Conservation (phyloP, 192 early-diverging fungal genomes). For the Rhizophagus prolifer region DNA sequence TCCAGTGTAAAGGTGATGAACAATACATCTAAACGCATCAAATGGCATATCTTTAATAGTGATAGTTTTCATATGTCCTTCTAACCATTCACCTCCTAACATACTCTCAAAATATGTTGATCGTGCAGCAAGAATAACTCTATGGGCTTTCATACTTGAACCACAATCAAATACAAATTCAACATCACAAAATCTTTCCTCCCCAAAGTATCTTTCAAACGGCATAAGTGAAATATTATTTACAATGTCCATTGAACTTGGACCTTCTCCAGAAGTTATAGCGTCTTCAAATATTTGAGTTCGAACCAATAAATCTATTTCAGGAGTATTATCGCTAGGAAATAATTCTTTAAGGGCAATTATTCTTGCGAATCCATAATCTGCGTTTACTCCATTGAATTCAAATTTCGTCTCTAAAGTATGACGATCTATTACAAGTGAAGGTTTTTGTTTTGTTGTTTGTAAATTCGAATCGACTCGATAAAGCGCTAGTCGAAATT, state of each 20-base stretch:
- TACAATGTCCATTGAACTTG: slow-evolving; percentile 2
- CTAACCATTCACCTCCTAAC: slow-evolving; percentile 17
- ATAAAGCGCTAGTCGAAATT: slow-evolving; percentile 1
- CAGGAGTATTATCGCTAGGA: not conserved
- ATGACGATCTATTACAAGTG: not conserved
- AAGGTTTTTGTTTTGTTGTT: not conserved
- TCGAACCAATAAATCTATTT: slow-evolving; percentile 14
- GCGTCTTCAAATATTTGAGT: not conserved
- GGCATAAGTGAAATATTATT: not conserved
- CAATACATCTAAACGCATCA: slow-evolving; percentile 1
- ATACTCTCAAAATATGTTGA: slow-evolving; percentile 19
- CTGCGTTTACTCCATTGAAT: not conserved
- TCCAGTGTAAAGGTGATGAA: slow-evolving; percentile 17
- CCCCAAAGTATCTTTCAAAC: not conserved
- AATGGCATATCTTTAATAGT: slow-evolving; percentile 2
- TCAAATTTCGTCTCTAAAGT: not conserved
- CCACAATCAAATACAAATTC: slow-evolving; percentile 24
- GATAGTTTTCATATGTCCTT: slow-evolving; percentile 10
- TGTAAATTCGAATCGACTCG: not conserved
- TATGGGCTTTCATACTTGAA: slow-evolving; percentile 5
- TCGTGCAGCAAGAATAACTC: slow-evolving; percentile 6
- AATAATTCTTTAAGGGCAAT: slow-evolving; percentile 2
- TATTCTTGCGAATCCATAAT: slow-evolving; percentile 4
- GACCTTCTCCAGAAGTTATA: not conserved
- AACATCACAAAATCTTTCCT: slow-evolving; percentile 20